These are phyloP conservation scores for Colletotrichum costaricense DNA, from an alignment of 2,329 filamentous ascomycete species.

Conservation along the genomic window DNA sequence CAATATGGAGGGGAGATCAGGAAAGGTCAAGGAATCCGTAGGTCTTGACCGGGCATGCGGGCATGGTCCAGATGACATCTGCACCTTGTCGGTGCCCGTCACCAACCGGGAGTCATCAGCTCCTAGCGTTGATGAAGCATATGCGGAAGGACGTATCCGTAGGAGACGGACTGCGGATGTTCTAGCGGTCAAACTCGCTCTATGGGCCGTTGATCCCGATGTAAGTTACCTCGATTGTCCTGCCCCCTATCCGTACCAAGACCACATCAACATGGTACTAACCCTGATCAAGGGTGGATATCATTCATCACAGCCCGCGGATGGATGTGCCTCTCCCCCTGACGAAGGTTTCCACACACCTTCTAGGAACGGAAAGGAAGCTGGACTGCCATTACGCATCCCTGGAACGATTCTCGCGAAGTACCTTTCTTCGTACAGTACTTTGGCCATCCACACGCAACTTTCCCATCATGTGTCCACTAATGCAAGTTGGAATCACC, in stretches of 20 bases:
- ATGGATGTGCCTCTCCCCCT: slow-evolving; percentile 1
- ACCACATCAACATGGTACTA: slow-evolving; percentile 2
- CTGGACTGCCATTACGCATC: not conserved
- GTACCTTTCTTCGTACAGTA: slow-evolving; percentile 34
- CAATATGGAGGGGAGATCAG: not conserved
- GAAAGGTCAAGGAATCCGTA: not conserved
- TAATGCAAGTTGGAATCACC: slow-evolving; percentile 32
- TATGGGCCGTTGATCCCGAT: slow-evolving; percentile 10
- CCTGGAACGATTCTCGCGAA: slow-evolving; percentile 3
- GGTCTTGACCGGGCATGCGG: slow-evolving; percentile 5
- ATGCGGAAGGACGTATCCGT: slow-evolving; percentile 32
- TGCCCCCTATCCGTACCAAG: slow-evolving; percentile 17
- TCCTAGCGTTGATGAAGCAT: not conserved
- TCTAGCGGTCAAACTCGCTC: not conserved
- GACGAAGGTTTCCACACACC: not conserved
- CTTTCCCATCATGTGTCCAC: slow-evolving; percentile 14
- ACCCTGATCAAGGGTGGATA: not conserved
- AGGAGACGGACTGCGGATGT: not conserved
- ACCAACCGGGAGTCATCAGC: slow-evolving; percentile 26
- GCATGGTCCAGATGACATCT: slow-evolving; percentile 34
- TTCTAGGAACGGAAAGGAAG: not conserved
- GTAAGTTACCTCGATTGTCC: not conserved
- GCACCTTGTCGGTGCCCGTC: slow-evolving; percentile 28
- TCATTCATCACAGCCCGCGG: slow-evolving; percentile 6
- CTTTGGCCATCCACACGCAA: slow-evolving; percentile 28